Conservation (phyloP, 352 stramenopile genomes). For the Phytophthora idaei region DNA sequence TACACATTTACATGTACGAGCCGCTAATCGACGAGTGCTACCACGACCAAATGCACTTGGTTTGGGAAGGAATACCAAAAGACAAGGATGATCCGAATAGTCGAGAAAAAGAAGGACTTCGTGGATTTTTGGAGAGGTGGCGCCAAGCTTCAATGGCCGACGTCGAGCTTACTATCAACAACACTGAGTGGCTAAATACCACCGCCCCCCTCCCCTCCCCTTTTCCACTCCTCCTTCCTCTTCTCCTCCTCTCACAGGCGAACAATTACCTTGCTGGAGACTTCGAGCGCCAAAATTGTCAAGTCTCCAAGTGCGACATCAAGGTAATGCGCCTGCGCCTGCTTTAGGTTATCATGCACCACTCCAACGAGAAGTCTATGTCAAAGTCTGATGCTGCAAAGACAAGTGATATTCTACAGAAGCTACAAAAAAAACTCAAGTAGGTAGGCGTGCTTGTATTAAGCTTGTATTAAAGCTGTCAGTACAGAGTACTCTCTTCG, state of each 20-base stretch:
- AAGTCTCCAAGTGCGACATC: background rate
- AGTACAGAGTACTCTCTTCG: background rate
- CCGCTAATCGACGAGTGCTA: constrained; percentile 5
- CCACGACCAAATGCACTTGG: background rate
- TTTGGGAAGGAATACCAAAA: background rate
- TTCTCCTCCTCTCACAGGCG: too few species aligned
- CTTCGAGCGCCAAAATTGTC: background rate
- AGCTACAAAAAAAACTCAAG: background rate
- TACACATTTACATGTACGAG: constrained; percentile 15
- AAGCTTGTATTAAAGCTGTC: background rate
- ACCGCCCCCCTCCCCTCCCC: too few species aligned
- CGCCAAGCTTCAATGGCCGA: too few species aligned
- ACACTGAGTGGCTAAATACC: background rate
- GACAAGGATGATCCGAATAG: background rate
- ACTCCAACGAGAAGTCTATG: background rate
- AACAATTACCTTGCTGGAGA: background rate
- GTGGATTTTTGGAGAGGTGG: background rate
- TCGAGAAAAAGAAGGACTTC: too few species aligned
- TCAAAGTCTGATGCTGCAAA: background rate
- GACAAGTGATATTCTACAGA: background rate
- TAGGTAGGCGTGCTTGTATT: background rate
- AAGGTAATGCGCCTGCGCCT: background rate
- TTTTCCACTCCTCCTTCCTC: too few species aligned
- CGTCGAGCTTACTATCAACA: too few species aligned
- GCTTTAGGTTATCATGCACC: background rate